Evolutionary conservation across 1,284 basidiomycete species (phyloP).

Genomic region (Marasmius oreades): DNA sequence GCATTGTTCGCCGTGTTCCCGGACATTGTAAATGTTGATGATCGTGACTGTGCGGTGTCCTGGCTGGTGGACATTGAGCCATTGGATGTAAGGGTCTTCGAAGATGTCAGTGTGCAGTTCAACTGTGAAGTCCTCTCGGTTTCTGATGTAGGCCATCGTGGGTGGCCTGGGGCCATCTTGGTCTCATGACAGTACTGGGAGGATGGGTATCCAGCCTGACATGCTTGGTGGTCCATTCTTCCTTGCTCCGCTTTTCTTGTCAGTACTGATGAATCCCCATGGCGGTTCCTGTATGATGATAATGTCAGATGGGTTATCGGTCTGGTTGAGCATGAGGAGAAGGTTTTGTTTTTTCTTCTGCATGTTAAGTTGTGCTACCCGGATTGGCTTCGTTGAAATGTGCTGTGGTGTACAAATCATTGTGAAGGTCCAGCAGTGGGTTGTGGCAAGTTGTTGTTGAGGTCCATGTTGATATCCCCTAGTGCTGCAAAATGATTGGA

Average conservation of each 20-base stretch:
- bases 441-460: no score
- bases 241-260: not conserved
- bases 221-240: not conserved
- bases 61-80: not conserved
- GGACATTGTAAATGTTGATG: constrained; percentile 8
- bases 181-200: not conserved
- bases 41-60: not conserved
- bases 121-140: not conserved
- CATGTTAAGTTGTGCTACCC: no score
- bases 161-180: not conserved
- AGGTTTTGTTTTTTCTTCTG: no score
- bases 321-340: no score
- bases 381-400: no score
- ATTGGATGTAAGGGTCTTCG: constrained; percentile 1
- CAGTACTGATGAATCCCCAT: constrained; percentile 3
- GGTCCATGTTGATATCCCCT: no score
- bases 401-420: no score
- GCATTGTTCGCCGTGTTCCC: not conserved
- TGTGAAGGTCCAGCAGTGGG: no score
- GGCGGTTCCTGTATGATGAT: constrained; percentile 8
- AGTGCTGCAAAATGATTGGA: no score
- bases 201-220: constrained; percentile 4
- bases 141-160: constrained; percentile 3
- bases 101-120: constrained; percentile 3
- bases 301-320: no score